Percentiles rank a stretch among this genome's conserved stretches.
These are phyloP conservation scores for Circinella umbellata DNA, from an alignment of 371 early-diverging fungal genomes.

Conservation along the genomic window DNA sequence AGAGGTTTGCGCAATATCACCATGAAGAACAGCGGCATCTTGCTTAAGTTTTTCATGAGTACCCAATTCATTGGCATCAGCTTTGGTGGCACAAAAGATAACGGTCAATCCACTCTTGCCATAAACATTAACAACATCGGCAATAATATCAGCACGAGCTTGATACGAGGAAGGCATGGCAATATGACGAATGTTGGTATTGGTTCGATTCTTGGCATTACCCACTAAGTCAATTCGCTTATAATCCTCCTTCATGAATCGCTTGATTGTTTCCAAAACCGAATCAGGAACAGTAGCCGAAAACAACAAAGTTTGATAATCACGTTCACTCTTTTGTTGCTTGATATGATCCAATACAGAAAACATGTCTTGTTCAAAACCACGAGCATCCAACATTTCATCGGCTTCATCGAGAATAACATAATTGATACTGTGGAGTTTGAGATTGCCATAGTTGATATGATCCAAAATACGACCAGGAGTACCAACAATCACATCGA, in stretches of 20 bases:
- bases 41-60: conserved; percentile 77
- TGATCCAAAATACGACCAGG: conserved; percentile 98
- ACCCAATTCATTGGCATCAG: conserved; percentile 89
- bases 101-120: conserved; percentile 82
- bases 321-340: conserved; percentile 71
- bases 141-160: conserved; percentile 77
- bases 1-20: conserved; percentile 91
- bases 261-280: conserved; percentile 80
- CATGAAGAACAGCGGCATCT: conserved; percentile 91
- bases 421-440: conserved; percentile 73
- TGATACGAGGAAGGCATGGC: conserved; percentile 83
- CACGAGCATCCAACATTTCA: conserved; percentile 92
- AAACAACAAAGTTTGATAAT: conserved; percentile 88
- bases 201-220: conserved; percentile 75
- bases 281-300: conserved; percentile 88
- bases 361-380: conserved; percentile 94
- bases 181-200: conserved; percentile 78
- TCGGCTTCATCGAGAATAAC: conserved; percentile 97
- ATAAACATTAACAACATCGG: conserved; percentile 87
- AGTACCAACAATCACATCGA: conserved; percentile 96
- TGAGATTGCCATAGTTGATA: conserved; percentile 85
- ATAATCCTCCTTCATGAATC: conserved; percentile 86
- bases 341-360: conserved; percentile 77
- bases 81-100: conserved; percentile 93
- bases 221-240: conserved; percentile 85